Evolutionary conservation across 495 filamentous ascomycete species (phyloP).

Genomic region (Clavariopsis aquatica): DNA sequence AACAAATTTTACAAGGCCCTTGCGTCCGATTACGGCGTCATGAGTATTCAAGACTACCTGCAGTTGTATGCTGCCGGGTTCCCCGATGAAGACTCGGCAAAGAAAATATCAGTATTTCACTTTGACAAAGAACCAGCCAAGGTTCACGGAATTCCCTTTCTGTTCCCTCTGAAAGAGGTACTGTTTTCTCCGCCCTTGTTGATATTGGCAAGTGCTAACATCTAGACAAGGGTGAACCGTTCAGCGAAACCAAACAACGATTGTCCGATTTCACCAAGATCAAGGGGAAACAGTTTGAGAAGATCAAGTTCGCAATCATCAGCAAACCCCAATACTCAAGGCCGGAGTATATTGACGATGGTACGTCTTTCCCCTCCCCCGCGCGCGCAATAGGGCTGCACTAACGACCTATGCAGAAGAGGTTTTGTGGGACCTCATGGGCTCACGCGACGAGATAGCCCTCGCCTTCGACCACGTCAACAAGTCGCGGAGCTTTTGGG

Average conservation of each 20-base stretch:
- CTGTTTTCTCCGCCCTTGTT: constrained; percentile 34
- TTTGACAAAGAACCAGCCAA: constrained; percentile 85
- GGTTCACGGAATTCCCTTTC: constrained; percentile 82
- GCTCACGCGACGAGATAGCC: constrained; percentile 65
- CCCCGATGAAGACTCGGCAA: constrained; percentile 53
- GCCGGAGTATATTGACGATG: constrained; percentile 82
- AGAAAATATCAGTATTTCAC: constrained; percentile 71
- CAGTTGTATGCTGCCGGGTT: constrained; percentile 75
- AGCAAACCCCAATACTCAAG: constrained; percentile 64
- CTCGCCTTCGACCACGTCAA: constrained; percentile 91
- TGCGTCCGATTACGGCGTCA: constrained; percentile 60
- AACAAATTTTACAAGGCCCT: constrained; percentile 81
- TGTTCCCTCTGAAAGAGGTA: constrained; percentile 82
- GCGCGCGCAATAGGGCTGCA: background rate
- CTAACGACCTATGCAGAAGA: constrained; percentile 61
- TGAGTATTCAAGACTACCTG: constrained; percentile 82
- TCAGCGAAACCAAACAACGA: constrained; percentile 87
- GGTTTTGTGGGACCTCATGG: constrained; percentile 71
- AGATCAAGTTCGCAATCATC: constrained; percentile 92
- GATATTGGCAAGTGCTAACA: background rate
- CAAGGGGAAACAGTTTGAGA: constrained; percentile 97
- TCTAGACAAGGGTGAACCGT: constrained; percentile 69
- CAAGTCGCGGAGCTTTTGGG: constrained; percentile 62
- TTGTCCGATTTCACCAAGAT: constrained; percentile 87
- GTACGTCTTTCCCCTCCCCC: constrained; percentile 50